Base-by-base conservation (phyloP, 345 rosid species). In the Euphorbia pulcherrima region DNA sequence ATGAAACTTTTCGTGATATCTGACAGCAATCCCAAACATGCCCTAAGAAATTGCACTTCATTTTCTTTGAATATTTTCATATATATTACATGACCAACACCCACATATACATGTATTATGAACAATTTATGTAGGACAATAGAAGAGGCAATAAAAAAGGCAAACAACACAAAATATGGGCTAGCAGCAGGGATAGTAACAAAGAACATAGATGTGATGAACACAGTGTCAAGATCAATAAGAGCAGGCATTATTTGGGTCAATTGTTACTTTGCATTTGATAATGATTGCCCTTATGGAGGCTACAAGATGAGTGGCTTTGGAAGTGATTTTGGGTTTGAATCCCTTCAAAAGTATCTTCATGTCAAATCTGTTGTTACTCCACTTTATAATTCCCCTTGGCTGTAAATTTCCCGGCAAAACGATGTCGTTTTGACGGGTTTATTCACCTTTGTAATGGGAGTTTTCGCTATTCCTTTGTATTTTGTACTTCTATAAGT, bases 131-230 rank as follows among this genome's bases (percentile, higher is more conserved):
- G 50, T 74, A 91, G 97, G 84, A 89, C 90, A 0, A 53, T 88
- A 2, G 92, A 86, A 0, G 98, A 92, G 64, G 96, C 73, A 1
- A 89, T 88, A 16, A 71, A 71, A 73, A 67, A 59, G 0, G 98
- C 95, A 8, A 92, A 90, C 76, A 78, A 73, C n/a, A 84, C 94
- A 0, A 78, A 54, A 20, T 92, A 86, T 24, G 98, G 98, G 0
- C 76, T 92, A 2, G 98, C 92, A 33, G 96, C 94, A 1, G 98
- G 96, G 2, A 75, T 92, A 11, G 55, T 86, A 48, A 92, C 92
- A 23, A 79, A 85, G 65, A 66, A 84, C 83, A 4, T 92, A 44
- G 83, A 92, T 57, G 37, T 81, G 40, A 86, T 89, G 1, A 92
- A 89, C 72, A 88, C 83, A 0, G 87, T 92, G 14, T 79, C 98